Evolutionary conservation across 179 eudicot species (phyloP), one percentile per base, ranked within the genome.

Genomic region (Spinacia oleracea): DNA sequence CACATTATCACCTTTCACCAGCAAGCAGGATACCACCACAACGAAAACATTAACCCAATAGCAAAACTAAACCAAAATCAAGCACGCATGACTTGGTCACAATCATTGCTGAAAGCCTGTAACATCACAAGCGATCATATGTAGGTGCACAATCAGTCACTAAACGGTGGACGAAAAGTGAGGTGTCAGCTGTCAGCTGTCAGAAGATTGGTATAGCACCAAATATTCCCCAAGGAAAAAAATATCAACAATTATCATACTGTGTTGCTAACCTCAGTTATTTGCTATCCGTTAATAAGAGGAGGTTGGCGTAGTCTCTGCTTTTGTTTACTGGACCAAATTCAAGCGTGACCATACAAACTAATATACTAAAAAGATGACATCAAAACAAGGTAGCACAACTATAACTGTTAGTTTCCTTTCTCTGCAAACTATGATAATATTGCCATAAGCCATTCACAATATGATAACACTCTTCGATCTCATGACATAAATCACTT

Each of bases 11-110:
- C 53, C 15, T 12, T 5, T 48, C 18, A 75, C 23, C 29, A 75
- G 27, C 12, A 27, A 63, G 34, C 46, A 35, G 16, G 21, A 43
- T 25, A 43, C 14, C 73, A n/a, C 46, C 72, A 65, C 56, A 38
- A n/a, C n/a, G 15, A 7, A 66, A 34, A 66, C 43, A 66, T 20
- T 20, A 66, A 7, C 7, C 12, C 35, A 75, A 62, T 35, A 46
- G 23, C 25, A 66, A 67, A 59, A 77, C 73, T 15, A 34, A 77
- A 76, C 60, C 62, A 31, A 67, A 53, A 59, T 42, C 35, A 77
- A 34, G 16, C 70, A 64, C 32, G 50, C 48, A 38, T 60, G 40
- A 32, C 27, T 46, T 71, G 9, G 45, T 34, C 16, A 12, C 27
- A 35, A 35, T 38, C 46, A 38, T 40, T n/a, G 29, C 4, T 38